These are phyloP conservation scores for Lodderomyces theae DNA, from an alignment of 1,139 yeast genomes.

Conservation along the genomic window DNA sequence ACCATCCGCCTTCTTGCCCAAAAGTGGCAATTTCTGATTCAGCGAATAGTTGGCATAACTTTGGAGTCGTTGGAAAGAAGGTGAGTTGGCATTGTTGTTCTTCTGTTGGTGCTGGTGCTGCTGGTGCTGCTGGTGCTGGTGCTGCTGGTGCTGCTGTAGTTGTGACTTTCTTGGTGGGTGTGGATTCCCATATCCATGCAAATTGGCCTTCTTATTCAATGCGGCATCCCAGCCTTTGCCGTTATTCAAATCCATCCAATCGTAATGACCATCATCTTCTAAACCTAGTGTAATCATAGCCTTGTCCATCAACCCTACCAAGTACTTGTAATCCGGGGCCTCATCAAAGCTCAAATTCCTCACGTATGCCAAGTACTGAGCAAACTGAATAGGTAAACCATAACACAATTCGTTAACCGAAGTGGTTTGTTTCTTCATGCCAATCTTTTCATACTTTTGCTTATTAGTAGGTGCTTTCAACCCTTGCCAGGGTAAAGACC, in stretches of 20 bases:
- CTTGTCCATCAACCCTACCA: slow-evolving; percentile 41
- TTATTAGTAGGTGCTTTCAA: slow-evolving; percentile 76
- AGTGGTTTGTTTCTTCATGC: slow-evolving; percentile 72
- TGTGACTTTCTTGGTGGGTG: slow-evolving; percentile 44
- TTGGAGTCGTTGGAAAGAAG: neutral
- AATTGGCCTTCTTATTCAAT: slow-evolving; percentile 72
- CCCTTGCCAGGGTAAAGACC: slow-evolving; percentile 59
- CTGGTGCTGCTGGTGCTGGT: slow-evolving; percentile 10
- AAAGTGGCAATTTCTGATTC: slow-evolving; percentile 10
- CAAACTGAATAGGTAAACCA: slow-evolving; percentile 74
- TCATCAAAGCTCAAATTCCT: slow-evolving; percentile 73
- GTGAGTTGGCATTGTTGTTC: neutral
- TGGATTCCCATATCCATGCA: slow-evolving; percentile 79
- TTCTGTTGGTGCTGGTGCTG: slow-evolving; percentile 6
- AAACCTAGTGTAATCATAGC: slow-evolving; percentile 34
- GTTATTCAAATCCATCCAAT: slow-evolving; percentile 80
- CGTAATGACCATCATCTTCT: slow-evolving; percentile 65
- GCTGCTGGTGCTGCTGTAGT: slow-evolving; percentile 8
- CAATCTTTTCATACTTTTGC: slow-evolving; percentile 79
- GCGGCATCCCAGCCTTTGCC: slow-evolving; percentile 84
- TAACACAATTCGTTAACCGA: slow-evolving; percentile 65
- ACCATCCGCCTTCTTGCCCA: slow-evolving; percentile 6
- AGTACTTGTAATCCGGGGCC: slow-evolving; percentile 67
- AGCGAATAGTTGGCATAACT: neutral
- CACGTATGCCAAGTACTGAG: slow-evolving; percentile 70